Base-by-base conservation (phyloP, 2,329 filamentous ascomycete species). In the Colletotrichum destructivum region DNA sequence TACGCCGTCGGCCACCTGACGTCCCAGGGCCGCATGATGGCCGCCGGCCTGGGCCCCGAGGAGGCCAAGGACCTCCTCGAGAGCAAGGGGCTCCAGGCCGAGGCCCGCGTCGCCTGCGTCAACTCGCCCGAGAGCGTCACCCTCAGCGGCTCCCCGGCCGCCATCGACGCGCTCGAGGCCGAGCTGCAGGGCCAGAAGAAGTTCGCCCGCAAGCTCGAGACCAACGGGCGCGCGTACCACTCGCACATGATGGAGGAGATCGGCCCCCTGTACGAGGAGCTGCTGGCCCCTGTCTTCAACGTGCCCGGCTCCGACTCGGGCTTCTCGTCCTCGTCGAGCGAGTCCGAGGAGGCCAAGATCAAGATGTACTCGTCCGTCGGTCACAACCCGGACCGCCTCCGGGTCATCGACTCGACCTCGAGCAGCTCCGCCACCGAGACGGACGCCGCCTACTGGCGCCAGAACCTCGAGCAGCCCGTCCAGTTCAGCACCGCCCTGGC, bases 71-170 rank as follows among this genome's bases (percentile, higher is more conserved):
- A 13, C 4, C 46, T 49, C 46, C 15, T 49, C 46, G 16, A 49
- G 47, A 54, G 12, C 9, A 31, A 18, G 62, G 54, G 16, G 7
- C 40, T 4, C 55, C 78, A 81, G 4, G 75, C 79, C 7, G 40
- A 72, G 31, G 74, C 78, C 26, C 73, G 72, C 21, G 54, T 80
- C 13, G 79, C 77, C 7, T 79, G 78, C 56, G 76, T 76, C 57
- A 81, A 80, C 66, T 78, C 75, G 42, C 77, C 75, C 16, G 68
- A 63, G 47, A 81, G 76, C 66, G 74, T 76, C 15, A 81, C 79
- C 1, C 68, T 82, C 3, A 31, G 26, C 21, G 54, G 54, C 35
- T 77, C 81, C 35, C 47, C 31, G 0, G 65, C 71, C 1, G 72
- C 75, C 51, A 70, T 83, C 6, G 73, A 78, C 23, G 57, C 62